Evolutionary conservation across 352 stramenopile species (phyloP), one percentile per base, ranked within the genome.

Genomic region (Globisporangium cystogenes): DNA sequence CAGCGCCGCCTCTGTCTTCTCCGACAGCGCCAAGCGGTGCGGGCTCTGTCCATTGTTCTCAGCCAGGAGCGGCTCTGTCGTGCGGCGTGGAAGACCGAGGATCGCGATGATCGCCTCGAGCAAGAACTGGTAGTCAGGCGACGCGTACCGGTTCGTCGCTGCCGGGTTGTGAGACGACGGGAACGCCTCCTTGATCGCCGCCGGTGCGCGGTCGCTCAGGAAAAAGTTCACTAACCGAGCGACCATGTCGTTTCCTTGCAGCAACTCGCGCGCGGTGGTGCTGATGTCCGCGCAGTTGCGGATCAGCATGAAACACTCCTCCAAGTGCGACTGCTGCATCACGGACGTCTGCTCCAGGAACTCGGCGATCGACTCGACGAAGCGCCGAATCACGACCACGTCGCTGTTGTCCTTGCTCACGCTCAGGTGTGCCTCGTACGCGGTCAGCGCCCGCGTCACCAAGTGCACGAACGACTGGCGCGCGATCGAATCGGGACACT

Each of bases 51-150:
- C 67, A 47, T 72, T 90, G 31, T 53, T 82, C 37, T 91, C 81
- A 4, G 67, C 76, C 14, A 93, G 59, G 27, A 91, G 53, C 10
- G 82, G 76, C 57, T 93, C 82, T 0, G 74, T 73, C 8, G 64
- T 72, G 7, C 78, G 75, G 15, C 76, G 69, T 33, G 74, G 80
- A 45, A 95, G 59, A 8, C 87, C 87, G 11, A 96, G 56, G 40
- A 96, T 86, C 23, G 82, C 74, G 18, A 88, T 87, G 59, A 96
- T 84, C 36, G 85, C 83, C 65, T 96, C 88, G 4, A 96, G 62
- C 31, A 96, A 56, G 57, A 93, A 90, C 59, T 96, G 84, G 51
- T 92, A 96, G 50, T 96, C 88, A 1, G 82, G 76, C 15, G 82
- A 91, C 16, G 82, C 68, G 42, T 88, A 90, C 12, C 77, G 70